Evolutionary conservation across 345 rosid species (phyloP), one percentile per base, ranked within the genome.

Genomic region (Crucihimalaya himalaica): DNA sequence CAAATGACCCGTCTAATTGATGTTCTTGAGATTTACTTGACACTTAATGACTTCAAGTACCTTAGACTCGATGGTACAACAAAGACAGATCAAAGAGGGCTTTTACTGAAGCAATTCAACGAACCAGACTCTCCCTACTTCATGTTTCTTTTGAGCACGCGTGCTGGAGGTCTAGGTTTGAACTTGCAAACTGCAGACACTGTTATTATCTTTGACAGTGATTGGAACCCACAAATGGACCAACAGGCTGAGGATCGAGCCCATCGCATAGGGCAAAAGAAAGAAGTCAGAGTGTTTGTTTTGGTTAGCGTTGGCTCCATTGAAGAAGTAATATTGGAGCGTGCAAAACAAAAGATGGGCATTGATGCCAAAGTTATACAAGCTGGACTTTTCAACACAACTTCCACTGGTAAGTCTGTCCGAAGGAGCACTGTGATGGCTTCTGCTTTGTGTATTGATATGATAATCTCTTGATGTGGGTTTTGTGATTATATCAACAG

Each of bases 181-280:
- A 95, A 95, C 82, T 81, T 95, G 79, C 99, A 95, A 59, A 87
- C 97, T 45, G 98, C 99, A 32, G 98, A 95, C 68, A 90, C 99
- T 45, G 99, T 92, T 25, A 88, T 92, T 77, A 92, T 95, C 64
- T 95, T 95, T 74, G 98, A 95, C 80, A 95, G 97, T 79, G 99
- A 95, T 72, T 95, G 99, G 99, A 95, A 92, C 53, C 99, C 99
- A 7, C 99, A 95, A 66, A 95, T 95, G 99, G 99, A 95, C 81
- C 99, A 95, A 66, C 99, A 95, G 81, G 99, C 98, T 14, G 99
- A 95, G 87, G 98, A 95, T 86, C 91, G 99, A 43, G 99, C 99
- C 66, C 99, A 95, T 85, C 97, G 99, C 27, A 95, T 95, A 66
- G 99, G 99, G 46, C 99, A 92, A 74, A 95, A 92, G 87, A 95